These are phyloP conservation scores for Abrus pulchellus DNA, from an alignment of 306 rosid genomes.

Conservation along the genomic window DNA sequence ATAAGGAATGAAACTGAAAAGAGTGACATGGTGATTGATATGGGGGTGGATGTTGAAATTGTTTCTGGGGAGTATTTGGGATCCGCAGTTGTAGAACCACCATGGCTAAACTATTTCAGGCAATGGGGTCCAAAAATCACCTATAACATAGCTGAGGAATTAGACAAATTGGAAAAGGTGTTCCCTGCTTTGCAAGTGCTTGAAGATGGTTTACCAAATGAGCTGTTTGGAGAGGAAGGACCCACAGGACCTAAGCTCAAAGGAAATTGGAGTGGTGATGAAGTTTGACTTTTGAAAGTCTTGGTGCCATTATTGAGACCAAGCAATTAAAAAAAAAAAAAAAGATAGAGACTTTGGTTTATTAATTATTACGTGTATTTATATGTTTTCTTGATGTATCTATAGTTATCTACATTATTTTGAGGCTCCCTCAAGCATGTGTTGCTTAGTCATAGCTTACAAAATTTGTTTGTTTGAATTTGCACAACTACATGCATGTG, in stretches of 20 bases:
- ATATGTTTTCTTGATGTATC: not conserved
- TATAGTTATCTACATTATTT: not conserved
- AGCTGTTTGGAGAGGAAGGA: slow-evolving; percentile 49
- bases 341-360: not conserved
- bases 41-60: slow-evolving; percentile 41
- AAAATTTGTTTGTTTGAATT: too few relatives aligned
- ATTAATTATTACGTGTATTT: not conserved
- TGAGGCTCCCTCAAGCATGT: not conserved
- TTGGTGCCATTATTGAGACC: not conserved
- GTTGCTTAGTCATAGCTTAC: not conserved
- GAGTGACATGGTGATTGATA: slow-evolving; percentile 42
- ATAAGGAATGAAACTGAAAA: slow-evolving; percentile 47
- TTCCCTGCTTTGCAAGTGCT: slow-evolving; percentile 38
- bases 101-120: slow-evolving; percentile 48
- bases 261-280: slow-evolving; percentile 51
- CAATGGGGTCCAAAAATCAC: slow-evolving; percentile 48
- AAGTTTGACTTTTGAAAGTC: slow-evolving; percentile 9
- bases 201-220: slow-evolving; percentile 34
- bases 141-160: slow-evolving; percentile 42
- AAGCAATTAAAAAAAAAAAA: not conserved
- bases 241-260: slow-evolving; percentile 56
- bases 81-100: slow-evolving; percentile 37
- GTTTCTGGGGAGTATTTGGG: slow-evolving; percentile 50
- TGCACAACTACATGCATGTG: too few relatives aligned
- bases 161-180: slow-evolving; percentile 31